Conservation (phyloP, 108 stramenopile species). For the Cafeteria roenbergensis region DNA sequence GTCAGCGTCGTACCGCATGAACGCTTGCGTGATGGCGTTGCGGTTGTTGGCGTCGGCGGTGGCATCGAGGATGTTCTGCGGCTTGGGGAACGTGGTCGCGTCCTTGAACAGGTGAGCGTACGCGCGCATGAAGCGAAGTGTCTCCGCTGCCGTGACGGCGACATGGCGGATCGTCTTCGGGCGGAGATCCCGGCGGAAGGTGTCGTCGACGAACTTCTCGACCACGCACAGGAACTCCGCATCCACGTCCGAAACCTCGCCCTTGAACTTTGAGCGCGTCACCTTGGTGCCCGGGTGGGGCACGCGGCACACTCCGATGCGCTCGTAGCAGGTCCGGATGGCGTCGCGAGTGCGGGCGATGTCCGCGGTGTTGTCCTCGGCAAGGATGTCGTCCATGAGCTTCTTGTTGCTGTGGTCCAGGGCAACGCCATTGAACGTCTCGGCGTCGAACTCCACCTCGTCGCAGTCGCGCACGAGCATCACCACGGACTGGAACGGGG, state of each 20-base stretch:
- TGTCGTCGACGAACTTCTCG: conserved; percentile 65
- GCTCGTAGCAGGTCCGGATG: conserved; percentile 78
- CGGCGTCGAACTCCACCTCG: conserved; percentile 52
- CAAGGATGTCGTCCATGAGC: conserved; percentile 51
- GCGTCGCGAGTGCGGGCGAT: conserved; percentile 76
- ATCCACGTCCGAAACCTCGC: conserved; percentile 66
- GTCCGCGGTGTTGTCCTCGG: conserved; percentile 70
- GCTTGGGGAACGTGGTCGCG: conserved; percentile 78
- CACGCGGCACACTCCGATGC: conserved; percentile 66
- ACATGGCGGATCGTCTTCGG: conserved; percentile 72
- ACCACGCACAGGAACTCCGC: conserved; percentile 63
- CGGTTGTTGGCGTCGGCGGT: conserved; percentile 83
- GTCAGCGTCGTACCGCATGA: conserved; percentile 60
- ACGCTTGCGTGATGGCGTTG: conserved; percentile 61
- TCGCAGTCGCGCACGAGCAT: conserved; percentile 97
- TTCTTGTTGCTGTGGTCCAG: conserved; percentile 42
- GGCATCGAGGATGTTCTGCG: conserved; percentile 84
- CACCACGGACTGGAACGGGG: conserved; percentile 79
- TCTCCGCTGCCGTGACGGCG: conserved; percentile 68
- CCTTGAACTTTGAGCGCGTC: conserved; percentile 76
- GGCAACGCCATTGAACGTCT: conserved; percentile 33
- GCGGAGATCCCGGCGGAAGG: conserved; percentile 57
- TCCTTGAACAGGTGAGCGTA: conserved; percentile 79
- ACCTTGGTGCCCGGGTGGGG: conserved; percentile 90
- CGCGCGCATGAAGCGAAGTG: conserved; percentile 66